Conservation (phyloP, 768 basidiomycete genomes). For the Ramaria sp. region DNA sequence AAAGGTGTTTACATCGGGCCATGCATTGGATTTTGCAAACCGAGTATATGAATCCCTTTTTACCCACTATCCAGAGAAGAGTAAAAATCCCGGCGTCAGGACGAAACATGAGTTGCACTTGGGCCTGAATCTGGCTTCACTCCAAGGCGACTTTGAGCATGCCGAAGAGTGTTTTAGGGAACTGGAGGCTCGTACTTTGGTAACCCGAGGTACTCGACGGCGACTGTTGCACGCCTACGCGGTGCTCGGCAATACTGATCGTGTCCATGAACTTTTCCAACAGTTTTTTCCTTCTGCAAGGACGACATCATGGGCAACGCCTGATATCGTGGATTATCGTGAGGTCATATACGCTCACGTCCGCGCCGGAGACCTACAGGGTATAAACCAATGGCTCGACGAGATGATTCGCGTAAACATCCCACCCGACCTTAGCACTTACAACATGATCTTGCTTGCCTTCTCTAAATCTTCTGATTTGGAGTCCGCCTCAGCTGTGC, state of each 20-base stretch:
- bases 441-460: slow-evolving; percentile 46
- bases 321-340: slow-evolving; percentile 41
- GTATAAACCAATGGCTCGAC: slow-evolving; percentile 44
- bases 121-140: slow-evolving; percentile 44
- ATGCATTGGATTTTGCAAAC: slow-evolving; percentile 32
- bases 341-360: slow-evolving; percentile 46
- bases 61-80: slow-evolving; percentile 15
- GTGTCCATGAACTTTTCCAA: slow-evolving; percentile 40
- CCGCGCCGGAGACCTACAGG: slow-evolving; percentile 31
- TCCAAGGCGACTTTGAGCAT: slow-evolving; percentile 35
- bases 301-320: slow-evolving; percentile 23
- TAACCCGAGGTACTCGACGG: slow-evolving; percentile 22
- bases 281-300: slow-evolving; percentile 36
- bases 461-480: slow-evolving; percentile 46
- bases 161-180: slow-evolving; percentile 33
- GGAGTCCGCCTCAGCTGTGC: slow-evolving; percentile 34
- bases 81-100: slow-evolving; percentile 12
- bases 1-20: slow-evolving; percentile 30
- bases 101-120: slow-evolving; percentile 19
- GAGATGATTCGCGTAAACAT: slow-evolving; percentile 38
- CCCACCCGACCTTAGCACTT: slow-evolving; percentile 44
- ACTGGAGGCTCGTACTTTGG: slow-evolving; percentile 22
- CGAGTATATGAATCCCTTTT: slow-evolving; percentile 22
- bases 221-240: slow-evolving; percentile 49
- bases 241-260: slow-evolving; percentile 27